phyloP scores from a whole-genome alignment of 768 basidiomycete species.

The Kwoniella dendrophila region DNA sequence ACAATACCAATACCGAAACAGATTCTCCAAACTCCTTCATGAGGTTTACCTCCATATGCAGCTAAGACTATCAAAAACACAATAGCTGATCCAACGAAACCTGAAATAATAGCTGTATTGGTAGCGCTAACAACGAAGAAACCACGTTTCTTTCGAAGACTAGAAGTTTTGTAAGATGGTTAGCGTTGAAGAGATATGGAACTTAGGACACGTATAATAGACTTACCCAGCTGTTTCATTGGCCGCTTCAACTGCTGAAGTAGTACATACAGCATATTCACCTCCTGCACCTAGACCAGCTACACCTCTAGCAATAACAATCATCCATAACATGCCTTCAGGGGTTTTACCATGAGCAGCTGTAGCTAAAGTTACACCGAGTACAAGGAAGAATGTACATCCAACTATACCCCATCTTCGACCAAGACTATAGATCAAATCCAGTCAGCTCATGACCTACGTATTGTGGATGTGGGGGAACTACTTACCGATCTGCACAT shows the following conservation, averaged over 20 bases:
- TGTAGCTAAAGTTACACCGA: conserved; percentile 11
- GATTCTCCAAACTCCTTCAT: conserved; percentile 9
- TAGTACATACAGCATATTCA: conserved; percentile 9
- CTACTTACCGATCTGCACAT: conserved; percentile 7
- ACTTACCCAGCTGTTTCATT: conserved; percentile 4
- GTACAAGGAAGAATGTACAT: conserved; percentile 15
- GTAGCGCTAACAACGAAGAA: conserved; percentile 2
- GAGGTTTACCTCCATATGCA: conserved; percentile 5
- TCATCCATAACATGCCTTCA: conserved; percentile 9
- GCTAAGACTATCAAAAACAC: conserved; percentile 8
- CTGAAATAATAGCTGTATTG: conserved; percentile 8
- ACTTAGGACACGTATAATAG: no score
- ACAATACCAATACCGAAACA: conserved; percentile 11
- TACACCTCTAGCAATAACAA: conserved; percentile 9
- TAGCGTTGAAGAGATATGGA: not conserved
- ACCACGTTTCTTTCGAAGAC: conserved; percentile 8
- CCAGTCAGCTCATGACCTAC: not conserved
- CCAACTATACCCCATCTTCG: conserved; percentile 11
- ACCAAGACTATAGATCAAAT: not conserved
- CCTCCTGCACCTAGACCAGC: conserved; percentile 9
- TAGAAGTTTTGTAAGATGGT: not conserved
- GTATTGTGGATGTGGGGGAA: not conserved
- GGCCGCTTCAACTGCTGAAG: conserved; percentile 6
- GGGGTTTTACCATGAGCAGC: conserved; percentile 9
- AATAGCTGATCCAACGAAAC: conserved; percentile 7